Percentiles rank a stretch among this genome's conserved stretches.
These are phyloP conservation scores for Piper longum DNA, from an alignment of 164 flowering plant species.

Conservation along the genomic window DNA sequence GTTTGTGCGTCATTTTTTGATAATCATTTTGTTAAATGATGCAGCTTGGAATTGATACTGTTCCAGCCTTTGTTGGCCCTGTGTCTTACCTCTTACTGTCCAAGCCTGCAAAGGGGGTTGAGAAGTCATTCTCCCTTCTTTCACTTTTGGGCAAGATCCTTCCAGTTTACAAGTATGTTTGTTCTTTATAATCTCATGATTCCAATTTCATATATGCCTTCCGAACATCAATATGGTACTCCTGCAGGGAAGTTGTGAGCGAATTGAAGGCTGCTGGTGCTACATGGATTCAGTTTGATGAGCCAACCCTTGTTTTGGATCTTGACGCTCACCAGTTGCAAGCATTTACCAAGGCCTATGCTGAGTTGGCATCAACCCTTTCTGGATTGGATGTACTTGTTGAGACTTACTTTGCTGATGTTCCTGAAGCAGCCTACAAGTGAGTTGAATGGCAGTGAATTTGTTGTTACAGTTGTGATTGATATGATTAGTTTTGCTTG, in stretches of 20 bases:
- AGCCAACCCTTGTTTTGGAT: constrained; percentile 40
- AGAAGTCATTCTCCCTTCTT: constrained; percentile 51
- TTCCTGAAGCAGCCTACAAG: constrained; percentile 42
- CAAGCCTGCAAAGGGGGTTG: constrained; percentile 80
- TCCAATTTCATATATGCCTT: not conserved
- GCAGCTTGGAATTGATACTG: constrained; percentile 74
- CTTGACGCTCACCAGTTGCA: constrained; percentile 46
- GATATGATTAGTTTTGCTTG: not conserved
- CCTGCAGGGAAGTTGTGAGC: constrained; percentile 42
- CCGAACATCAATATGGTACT: not conserved
- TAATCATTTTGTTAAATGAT: not conserved
- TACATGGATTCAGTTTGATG: constrained; percentile 65
- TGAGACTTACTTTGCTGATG: constrained; percentile 58
- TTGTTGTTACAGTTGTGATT: not conserved
- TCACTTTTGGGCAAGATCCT: constrained; percentile 58
- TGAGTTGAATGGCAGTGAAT: not conserved
- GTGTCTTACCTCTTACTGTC: constrained; percentile 71
- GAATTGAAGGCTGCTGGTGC: constrained; percentile 71
- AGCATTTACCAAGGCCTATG: constrained; percentile 45
- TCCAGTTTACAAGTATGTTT: constrained; percentile 60
- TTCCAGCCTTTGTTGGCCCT: constrained; percentile 73
- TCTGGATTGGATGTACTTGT: constrained; percentile 47
- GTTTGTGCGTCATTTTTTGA: not conserved
- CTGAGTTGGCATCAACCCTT: constrained; percentile 39
- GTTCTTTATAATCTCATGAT: not conserved